Conservation (phyloP, 2,329 filamentous ascomycete genomes). For the Aspergillus brasiliensis region DNA sequence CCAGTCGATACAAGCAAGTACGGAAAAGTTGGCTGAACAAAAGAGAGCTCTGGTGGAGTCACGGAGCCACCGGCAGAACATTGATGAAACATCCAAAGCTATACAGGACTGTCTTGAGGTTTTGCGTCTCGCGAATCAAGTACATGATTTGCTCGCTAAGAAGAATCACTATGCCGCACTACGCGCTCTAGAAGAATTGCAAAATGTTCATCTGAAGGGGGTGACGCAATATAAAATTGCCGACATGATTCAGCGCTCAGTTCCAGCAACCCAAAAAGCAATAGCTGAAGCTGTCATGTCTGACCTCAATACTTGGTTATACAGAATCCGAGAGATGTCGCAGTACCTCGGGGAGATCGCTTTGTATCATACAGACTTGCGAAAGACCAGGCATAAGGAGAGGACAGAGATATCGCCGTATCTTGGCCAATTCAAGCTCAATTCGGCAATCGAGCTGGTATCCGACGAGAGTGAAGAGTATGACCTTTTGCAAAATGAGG, state of each 20-base stretch:
- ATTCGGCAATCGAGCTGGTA: slow-evolving; percentile 92
- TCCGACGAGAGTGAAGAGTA: slow-evolving; percentile 95
- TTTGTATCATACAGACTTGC: slow-evolving; percentile 91
- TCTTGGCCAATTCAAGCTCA: slow-evolving; percentile 82
- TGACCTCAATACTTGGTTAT: slow-evolving; percentile 96
- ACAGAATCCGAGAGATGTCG: slow-evolving; percentile 89
- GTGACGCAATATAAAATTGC: slow-evolving; percentile 94
- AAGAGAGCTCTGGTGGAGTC: slow-evolving; percentile 95
- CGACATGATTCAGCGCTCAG: slow-evolving; percentile 92
- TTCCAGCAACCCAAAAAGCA: slow-evolving; percentile 85
- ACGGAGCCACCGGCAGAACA: slow-evolving; percentile 87
- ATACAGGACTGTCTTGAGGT: slow-evolving; percentile 91
- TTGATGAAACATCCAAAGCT: slow-evolving; percentile 86
- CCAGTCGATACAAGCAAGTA: slow-evolving; percentile 91
- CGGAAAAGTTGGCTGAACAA: slow-evolving; percentile 89
- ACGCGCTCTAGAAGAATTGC: slow-evolving; percentile 89
- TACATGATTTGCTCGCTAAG: slow-evolving; percentile 85
- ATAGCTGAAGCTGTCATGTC: slow-evolving; percentile 97
- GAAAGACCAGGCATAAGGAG: slow-evolving; percentile 79
- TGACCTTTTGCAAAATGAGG: slow-evolving; percentile 92
- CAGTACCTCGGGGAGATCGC: slow-evolving; percentile 95
- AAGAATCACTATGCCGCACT: slow-evolving; percentile 96
- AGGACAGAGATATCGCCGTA: slow-evolving; percentile 75
- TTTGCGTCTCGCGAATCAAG: slow-evolving; percentile 86
- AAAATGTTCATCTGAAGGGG: slow-evolving; percentile 93